Conservation (phyloP, 768 basidiomycete species). For the Cystofilobasidium capitatum region DNA sequence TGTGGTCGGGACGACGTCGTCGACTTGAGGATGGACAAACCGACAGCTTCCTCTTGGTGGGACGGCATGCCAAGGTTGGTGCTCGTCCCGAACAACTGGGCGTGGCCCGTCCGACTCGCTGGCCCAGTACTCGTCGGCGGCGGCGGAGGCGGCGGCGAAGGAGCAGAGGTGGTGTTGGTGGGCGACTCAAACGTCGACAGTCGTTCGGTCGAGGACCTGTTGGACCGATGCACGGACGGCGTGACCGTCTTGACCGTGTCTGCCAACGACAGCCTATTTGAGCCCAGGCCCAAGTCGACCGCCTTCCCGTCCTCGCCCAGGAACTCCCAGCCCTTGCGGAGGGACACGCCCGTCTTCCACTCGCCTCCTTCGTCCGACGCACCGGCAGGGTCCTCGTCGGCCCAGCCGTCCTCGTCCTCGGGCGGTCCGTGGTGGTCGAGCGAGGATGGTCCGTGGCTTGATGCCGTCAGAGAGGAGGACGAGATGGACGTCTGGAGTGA, state of each 20-base stretch:
- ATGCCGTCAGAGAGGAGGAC: neutral
- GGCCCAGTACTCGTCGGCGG: neutral
- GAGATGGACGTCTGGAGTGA: constrained; percentile 1
- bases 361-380: neutral
- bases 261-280: constrained; percentile 13
- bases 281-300: neutral
- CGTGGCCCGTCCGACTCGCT: neutral
- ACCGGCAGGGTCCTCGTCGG: neutral
- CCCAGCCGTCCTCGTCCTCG: neutral
- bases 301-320: neutral
- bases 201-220: neutral
- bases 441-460: neutral
- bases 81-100: neutral
- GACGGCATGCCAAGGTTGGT: neutral
- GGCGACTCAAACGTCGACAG: no score
- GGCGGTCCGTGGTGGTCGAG: neutral
- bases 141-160: neutral
- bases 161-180: no score
- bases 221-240: neutral
- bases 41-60: neutral
- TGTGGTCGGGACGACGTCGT: neutral
- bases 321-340: constrained; percentile 1
- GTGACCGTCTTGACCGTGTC: constrained; percentile 20
- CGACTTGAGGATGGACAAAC: neutral
- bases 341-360: neutral